A percentile compares a stretch with the other conserved stretches of the same genome.
Evolutionary conservation across 495 filamentous ascomycete species (phyloP).

Genomic region (Annulohypoxylon bovei): DNA sequence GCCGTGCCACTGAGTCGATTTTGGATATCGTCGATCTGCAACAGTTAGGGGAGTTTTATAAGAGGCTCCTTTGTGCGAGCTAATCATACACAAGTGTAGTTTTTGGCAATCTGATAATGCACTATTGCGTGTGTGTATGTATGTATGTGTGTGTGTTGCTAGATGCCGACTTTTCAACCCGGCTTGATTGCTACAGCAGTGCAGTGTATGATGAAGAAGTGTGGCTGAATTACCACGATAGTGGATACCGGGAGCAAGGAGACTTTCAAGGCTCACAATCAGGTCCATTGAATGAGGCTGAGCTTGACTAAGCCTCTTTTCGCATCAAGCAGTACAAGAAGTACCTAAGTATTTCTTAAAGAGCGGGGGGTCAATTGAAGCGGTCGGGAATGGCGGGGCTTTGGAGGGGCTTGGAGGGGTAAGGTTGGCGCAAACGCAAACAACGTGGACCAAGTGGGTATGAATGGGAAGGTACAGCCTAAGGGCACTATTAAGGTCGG

Average conservation of each 20-base stretch:
- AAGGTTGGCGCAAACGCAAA: slow-evolving; percentile 14
- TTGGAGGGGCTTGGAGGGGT: slow-evolving; percentile 15
- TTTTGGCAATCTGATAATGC: not conserved
- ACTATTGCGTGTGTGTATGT: not conserved
- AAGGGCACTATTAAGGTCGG: slow-evolving; percentile 15
- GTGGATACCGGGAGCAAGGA: not conserved
- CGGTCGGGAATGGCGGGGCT: slow-evolving; percentile 27
- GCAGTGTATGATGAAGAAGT: too few relatives aligned
- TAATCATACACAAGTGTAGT: not conserved
- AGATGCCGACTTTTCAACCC: not conserved
- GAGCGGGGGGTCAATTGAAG: slow-evolving; percentile 4
- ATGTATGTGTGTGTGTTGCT: not conserved
- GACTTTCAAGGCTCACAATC: not conserved
- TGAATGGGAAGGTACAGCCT: slow-evolving; percentile 1
- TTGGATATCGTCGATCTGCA: not conserved
- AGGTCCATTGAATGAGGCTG: slow-evolving; percentile 28
- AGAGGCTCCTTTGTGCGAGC: not conserved
- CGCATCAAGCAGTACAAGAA: not conserved
- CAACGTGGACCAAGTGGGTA: slow-evolving; percentile 17
- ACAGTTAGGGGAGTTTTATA: not conserved
- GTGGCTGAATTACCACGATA: not conserved
- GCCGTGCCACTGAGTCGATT: slow-evolving; percentile 15
- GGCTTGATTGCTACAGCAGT: not conserved
- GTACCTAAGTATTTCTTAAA: not conserved
- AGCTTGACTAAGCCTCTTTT: slow-evolving; percentile 33